Conservation (phyloP, 495 filamentous ascomycete species). For the Podospora anserina region DNA sequence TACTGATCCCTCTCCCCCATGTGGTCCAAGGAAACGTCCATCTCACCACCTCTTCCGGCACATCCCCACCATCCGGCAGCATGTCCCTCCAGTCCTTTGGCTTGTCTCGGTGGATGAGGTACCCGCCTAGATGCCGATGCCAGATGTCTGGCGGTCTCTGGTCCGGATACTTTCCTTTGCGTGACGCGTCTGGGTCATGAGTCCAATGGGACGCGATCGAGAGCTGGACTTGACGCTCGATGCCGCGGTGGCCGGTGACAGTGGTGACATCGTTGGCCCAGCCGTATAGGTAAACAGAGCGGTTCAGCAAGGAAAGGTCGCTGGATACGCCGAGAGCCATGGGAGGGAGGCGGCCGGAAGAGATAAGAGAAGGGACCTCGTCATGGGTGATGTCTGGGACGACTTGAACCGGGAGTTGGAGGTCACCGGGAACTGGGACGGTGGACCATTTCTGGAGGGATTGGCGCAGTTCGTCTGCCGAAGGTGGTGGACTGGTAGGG, state of each 20-base stretch:
- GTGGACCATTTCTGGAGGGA: constrained; percentile 29
- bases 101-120: constrained; percentile 36
- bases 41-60: constrained; percentile 26
- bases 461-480: constrained; percentile 11
- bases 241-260: constrained; percentile 33
- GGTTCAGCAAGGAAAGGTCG: constrained; percentile 31
- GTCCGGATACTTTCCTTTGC: constrained; percentile 4
- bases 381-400: constrained; percentile 27
- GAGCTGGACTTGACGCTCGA: constrained; percentile 31
- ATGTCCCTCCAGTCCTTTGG: constrained; percentile 31
- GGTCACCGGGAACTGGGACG: constrained; percentile 26
- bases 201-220: constrained; percentile 30
- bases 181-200: background rate
- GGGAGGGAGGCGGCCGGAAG: constrained; percentile 21
- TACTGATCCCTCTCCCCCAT: constrained; percentile 34
- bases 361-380: constrained; percentile 21
- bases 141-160: constrained; percentile 31
- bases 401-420: constrained; percentile 29
- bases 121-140: constrained; percentile 32
- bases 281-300: constrained; percentile 33
- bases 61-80: constrained; percentile 14
- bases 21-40: constrained; percentile 38
- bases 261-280: constrained; percentile 31
- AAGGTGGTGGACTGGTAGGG: background rate
- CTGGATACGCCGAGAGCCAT: constrained; percentile 28